phyloP scores from a whole-genome alignment of 352 stramenopile genomes.

The Phytophthora boehmeriae region DNA sequence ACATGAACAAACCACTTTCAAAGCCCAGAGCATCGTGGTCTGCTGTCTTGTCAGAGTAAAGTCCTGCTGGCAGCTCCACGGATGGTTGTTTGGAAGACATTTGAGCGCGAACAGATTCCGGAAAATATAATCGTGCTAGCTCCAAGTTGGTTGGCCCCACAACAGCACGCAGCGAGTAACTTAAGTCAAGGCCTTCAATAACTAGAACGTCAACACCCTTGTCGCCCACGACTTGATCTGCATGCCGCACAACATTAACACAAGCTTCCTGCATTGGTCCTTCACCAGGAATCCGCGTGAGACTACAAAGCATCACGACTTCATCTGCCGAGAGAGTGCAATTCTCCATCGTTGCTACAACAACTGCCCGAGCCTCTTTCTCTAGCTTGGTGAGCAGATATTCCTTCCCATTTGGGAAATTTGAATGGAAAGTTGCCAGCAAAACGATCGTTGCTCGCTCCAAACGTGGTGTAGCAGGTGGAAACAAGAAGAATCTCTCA shows the following conservation, averaged over 20 bases:
- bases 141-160: constrained; percentile 45
- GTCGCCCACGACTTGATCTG: constrained; percentile 9
- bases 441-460: constrained; percentile 48
- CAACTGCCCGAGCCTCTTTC: constrained; percentile 21
- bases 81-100: constrained; percentile 22
- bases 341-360: constrained; percentile 24
- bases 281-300: constrained; percentile 6
- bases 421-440: constrained; percentile 40
- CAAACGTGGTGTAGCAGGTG: constrained; percentile 14
- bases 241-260: constrained; percentile 15
- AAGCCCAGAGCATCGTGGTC: constrained; percentile 41
- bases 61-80: constrained; percentile 24
- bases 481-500: constrained; percentile 76
- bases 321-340: constrained; percentile 16
- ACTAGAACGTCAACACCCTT: constrained; percentile 35
- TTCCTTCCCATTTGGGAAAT: constrained; percentile 28
- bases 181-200: constrained; percentile 53
- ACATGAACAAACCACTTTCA: constrained; percentile 51
- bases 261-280: constrained; percentile 13
- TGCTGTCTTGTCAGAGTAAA: constrained; percentile 18
- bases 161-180: constrained; percentile 36
- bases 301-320: constrained; percentile 24
- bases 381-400: constrained; percentile 39
- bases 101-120: constrained; percentile 50
- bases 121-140: constrained; percentile 48